A percentile compares a stretch with the other conserved stretches of the same genome.
Evolutionary conservation across 2,329 filamentous ascomycete species (phyloP).

Genomic region (Monosporascus sp.): DNA sequence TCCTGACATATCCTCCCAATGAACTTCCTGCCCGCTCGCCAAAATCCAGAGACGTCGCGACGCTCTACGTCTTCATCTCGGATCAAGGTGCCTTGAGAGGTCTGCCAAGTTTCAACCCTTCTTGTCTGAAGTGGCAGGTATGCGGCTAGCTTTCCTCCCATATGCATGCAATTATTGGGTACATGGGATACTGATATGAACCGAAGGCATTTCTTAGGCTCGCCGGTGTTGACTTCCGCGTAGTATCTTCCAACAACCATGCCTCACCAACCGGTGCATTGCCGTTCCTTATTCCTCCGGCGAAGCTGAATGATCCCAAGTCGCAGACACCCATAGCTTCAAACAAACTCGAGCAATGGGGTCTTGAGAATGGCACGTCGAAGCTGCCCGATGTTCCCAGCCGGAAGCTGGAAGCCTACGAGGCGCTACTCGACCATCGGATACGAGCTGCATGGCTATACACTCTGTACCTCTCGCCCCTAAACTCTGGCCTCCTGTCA

Average conservation of each 20-base stretch:
- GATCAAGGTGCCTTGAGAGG: slow-evolving; percentile 56
- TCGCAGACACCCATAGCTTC: slow-evolving; percentile 48
- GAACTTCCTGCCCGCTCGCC: slow-evolving; percentile 54
- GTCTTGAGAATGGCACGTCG: slow-evolving; percentile 42
- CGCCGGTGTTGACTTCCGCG: slow-evolving; percentile 60
- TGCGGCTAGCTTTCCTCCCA: slow-evolving; percentile 21
- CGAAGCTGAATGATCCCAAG: slow-evolving; percentile 28
- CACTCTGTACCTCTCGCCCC: slow-evolving; percentile 69
- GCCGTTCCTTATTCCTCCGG: slow-evolving; percentile 71
- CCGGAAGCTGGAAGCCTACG: slow-evolving; percentile 66
- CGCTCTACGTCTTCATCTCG: slow-evolving; percentile 73
- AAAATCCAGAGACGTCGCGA: slow-evolving; percentile 39
- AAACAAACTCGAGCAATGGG: slow-evolving; percentile 66
- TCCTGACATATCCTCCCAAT: slow-evolving; percentile 70
- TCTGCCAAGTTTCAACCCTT: slow-evolving; percentile 80
- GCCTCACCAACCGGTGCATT: slow-evolving; percentile 85
- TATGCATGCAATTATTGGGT: neutral
- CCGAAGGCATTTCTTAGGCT: slow-evolving; percentile 77
- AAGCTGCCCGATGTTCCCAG: slow-evolving; percentile 45
- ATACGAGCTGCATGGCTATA: slow-evolving; percentile 89
- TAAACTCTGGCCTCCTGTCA: slow-evolving; percentile 64
- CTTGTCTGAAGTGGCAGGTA: slow-evolving; percentile 96
- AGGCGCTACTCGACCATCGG: slow-evolving; percentile 68
- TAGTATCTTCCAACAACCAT: slow-evolving; percentile 80
- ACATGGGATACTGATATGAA: slow-evolving; percentile 1